A percentile compares a stretch with the other conserved stretches of the same genome.
Conservation (phyloP, 768 basidiomycete species). For the Cystobasidiopsis lactophilus region DNA sequence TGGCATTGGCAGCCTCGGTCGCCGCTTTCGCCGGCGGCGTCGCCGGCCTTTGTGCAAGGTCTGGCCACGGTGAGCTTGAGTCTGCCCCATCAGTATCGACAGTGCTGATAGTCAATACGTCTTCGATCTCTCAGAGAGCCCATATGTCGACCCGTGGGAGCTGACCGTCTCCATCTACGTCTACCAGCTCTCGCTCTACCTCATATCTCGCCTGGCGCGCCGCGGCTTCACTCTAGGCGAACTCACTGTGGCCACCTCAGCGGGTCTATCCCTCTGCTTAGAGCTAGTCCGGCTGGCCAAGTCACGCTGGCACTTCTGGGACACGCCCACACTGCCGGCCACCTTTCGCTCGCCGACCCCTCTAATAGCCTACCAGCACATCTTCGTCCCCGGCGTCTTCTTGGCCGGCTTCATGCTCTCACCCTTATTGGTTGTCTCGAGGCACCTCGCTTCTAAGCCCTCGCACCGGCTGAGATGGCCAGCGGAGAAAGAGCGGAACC, state of each 20-base stretch:
- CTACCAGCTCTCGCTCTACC: constrained; percentile 78
- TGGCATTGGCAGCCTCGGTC: constrained; percentile 11
- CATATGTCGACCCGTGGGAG: constrained; percentile 15
- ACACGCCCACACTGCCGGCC: constrained; percentile 57
- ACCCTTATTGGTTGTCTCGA: constrained; percentile 71
- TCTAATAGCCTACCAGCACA: constrained; percentile 70
- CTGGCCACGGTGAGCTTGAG: constrained; percentile 23
- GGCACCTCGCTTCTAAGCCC: constrained; percentile 73
- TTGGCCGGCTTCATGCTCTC: constrained; percentile 86
- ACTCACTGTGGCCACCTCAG: constrained; percentile 66
- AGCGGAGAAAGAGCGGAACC: constrained; percentile 57
- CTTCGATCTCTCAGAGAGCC: neutral
- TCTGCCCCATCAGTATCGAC: neutral
- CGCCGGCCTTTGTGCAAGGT: constrained; percentile 15
- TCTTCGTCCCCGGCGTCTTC: constrained; percentile 75
- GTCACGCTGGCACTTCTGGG: constrained; percentile 28
- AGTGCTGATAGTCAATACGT: neutral
- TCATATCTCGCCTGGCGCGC: constrained; percentile 69
- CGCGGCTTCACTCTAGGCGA: constrained; percentile 92
- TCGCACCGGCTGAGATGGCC: constrained; percentile 48
- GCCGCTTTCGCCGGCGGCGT: constrained; percentile 5
- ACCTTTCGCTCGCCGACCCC: constrained; percentile 86
- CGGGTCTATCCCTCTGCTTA: constrained; percentile 63
- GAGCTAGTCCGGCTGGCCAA: constrained; percentile 61
- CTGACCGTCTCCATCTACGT: constrained; percentile 33